These are phyloP conservation scores for Coemansia sp. DNA, from an alignment of 192 early-diverging fungal genomes.

Conservation along the genomic window DNA sequence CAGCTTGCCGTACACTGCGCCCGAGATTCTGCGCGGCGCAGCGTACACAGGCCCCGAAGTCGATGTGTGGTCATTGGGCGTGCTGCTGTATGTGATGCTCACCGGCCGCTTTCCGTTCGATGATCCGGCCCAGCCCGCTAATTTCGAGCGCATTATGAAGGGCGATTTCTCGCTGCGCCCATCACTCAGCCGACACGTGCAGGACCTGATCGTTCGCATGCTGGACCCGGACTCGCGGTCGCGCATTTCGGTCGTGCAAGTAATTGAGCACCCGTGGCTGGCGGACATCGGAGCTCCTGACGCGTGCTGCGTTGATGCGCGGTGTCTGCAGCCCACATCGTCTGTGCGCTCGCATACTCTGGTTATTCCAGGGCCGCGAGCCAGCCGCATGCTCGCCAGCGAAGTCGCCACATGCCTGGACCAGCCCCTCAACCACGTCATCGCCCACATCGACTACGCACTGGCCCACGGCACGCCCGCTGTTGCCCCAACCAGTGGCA, in stretches of 20 bases:
- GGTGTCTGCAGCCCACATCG: conserved; percentile 21
- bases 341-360: conserved; percentile 28
- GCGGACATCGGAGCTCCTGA: background rate
- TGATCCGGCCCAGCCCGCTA: conserved; percentile 48
- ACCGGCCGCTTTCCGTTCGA: conserved; percentile 67
- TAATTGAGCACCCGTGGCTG: conserved; percentile 46
- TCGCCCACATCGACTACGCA: conserved; percentile 24
- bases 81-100: conserved; percentile 84
- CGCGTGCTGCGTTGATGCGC: conserved; percentile 8
- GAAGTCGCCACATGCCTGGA: conserved; percentile 48
- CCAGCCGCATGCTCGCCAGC: conserved; percentile 25
- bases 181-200: conserved; percentile 34
- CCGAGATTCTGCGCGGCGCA: conserved; percentile 89
- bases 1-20: conserved; percentile 84
- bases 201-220: conserved; percentile 51
- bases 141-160: conserved; percentile 60
- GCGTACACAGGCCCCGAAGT: conserved; percentile 93
- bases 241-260: conserved; percentile 34
- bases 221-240: conserved; percentile 38
- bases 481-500: background rate
- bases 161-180: conserved; percentile 53
- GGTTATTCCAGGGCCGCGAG: conserved; percentile 25
- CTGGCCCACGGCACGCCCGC: conserved; percentile 18
- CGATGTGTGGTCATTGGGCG: conserved; percentile 94
- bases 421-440: conserved; percentile 35